Percentiles rank a stretch among this genome's conserved stretches.
These are phyloP conservation scores for Malus hybrid DNA, from an alignment of 331 rosid genomes.

Conservation along the genomic window DNA sequence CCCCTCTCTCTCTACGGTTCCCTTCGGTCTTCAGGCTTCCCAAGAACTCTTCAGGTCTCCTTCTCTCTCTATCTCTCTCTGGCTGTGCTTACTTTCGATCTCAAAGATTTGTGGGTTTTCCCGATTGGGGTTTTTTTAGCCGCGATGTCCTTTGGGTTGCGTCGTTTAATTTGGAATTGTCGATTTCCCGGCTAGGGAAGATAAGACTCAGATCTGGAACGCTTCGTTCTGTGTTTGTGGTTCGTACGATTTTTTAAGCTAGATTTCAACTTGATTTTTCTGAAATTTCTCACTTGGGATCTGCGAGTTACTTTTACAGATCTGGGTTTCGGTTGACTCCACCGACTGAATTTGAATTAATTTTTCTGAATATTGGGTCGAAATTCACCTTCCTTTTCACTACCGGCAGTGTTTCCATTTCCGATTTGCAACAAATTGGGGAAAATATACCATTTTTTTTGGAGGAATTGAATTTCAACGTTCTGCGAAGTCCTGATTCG, in stretches of 20 bases:
- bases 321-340: constrained; percentile 5
- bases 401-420: not conserved
- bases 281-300: not conserved
- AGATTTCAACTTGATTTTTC: not conserved
- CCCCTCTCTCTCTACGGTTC: not conserved
- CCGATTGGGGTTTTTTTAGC: not conserved
- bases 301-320: not conserved
- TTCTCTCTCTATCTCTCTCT: not conserved
- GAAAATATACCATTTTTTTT: not conserved
- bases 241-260: not conserved
- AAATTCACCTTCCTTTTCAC: not conserved
- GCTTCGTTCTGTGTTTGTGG: not conserved
- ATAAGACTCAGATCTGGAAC: not conserved
- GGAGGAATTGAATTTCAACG: not conserved
- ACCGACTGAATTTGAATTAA: not conserved
- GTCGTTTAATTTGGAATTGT: not conserved
- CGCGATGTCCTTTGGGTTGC: not conserved
- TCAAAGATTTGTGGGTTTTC: not conserved
- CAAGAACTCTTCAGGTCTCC: not conserved
- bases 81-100: not conserved
- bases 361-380: too few species aligned
- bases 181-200: not conserved
- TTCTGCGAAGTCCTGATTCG: not conserved
- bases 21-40: not conserved
- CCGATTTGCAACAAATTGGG: not conserved